These are phyloP conservation scores for Apophysomyces sp. DNA, from an alignment of 371 early-diverging fungal genomes.

Conservation along the genomic window DNA sequence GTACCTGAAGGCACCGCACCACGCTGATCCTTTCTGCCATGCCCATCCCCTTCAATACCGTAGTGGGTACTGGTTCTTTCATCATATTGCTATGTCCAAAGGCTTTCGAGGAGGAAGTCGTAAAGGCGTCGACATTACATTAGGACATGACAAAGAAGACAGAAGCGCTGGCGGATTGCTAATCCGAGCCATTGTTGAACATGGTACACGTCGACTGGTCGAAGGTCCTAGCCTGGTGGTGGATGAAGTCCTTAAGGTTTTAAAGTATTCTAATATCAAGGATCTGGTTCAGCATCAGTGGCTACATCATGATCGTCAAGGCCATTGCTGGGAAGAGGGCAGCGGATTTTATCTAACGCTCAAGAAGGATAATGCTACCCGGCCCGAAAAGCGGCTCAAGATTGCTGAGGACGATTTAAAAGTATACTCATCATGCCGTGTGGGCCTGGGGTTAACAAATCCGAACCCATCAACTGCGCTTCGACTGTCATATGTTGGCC, in stretches of 20 bases:
- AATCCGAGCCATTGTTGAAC: constrained; percentile 34
- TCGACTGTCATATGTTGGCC: constrained; percentile 18
- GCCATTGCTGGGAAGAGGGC: constrained; percentile 11
- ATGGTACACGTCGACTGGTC: constrained; percentile 20
- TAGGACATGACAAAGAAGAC: constrained; percentile 17
- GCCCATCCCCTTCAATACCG: constrained; percentile 21
- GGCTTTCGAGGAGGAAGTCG: constrained; percentile 47
- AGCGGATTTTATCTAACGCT: constrained; percentile 18
- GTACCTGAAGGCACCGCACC: constrained; percentile 17
- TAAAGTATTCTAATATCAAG: constrained; percentile 11
- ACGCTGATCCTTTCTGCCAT: constrained; percentile 25
- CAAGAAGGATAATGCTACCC: neutral
- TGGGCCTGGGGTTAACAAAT: constrained; percentile 25
- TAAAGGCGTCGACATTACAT: constrained; percentile 49
- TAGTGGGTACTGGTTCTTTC: constrained; percentile 27
- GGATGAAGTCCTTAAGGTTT: constrained; percentile 30
- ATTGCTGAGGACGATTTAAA: neutral
- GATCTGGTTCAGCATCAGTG: constrained; percentile 11
- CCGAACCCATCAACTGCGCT: constrained; percentile 1
- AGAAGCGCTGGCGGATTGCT: constrained; percentile 45
- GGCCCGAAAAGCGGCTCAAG: neutral
- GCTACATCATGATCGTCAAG: constrained; percentile 2
- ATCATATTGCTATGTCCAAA: constrained; percentile 31
- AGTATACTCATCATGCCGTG: constrained; percentile 20
- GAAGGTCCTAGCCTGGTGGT: constrained; percentile 49